These are phyloP conservation scores for Polychaeton citri DNA, from an alignment of 2,329 filamentous ascomycete genomes.

Conservation along the genomic window DNA sequence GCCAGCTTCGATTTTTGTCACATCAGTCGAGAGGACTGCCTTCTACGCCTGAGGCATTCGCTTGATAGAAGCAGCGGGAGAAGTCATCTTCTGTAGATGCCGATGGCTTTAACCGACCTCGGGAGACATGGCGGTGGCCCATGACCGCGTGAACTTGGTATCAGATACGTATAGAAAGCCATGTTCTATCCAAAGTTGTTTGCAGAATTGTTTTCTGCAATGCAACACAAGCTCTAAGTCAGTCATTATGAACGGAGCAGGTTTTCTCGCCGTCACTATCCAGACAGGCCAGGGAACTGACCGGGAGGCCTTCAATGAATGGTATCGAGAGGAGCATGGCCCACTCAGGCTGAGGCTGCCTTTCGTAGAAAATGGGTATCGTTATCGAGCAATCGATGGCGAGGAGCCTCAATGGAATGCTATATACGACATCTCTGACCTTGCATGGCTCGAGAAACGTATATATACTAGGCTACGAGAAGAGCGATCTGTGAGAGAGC, in stretches of 20 bases:
- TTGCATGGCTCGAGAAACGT: conserved; percentile 55
- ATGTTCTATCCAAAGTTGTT: too few relatives aligned
- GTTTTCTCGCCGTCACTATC: conserved; percentile 78
- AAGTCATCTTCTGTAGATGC: too few relatives aligned
- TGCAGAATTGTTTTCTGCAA: too few relatives aligned
- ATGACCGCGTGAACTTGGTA: too few relatives aligned
- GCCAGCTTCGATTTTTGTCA: too few relatives aligned
- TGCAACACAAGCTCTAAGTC: too few relatives aligned
- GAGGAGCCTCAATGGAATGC: conserved; percentile 59
- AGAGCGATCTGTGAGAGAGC: conserved; percentile 31
- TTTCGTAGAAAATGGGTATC: conserved; percentile 63
- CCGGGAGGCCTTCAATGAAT: conserved; percentile 66
- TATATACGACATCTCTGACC: conserved; percentile 67
- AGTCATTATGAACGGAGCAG: conserved; percentile 32
- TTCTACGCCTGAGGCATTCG: too few relatives aligned
- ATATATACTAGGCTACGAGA: conserved; percentile 55
- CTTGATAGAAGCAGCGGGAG: too few relatives aligned
- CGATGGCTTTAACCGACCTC: too few relatives aligned
- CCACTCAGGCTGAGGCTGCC: conserved; percentile 65
- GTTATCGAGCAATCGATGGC: conserved; percentile 57
- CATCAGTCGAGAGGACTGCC: too few relatives aligned
- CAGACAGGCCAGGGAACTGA: conserved; percentile 56
- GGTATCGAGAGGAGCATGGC: conserved; percentile 91
- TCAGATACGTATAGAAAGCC: too few relatives aligned
- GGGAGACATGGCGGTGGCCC: too few relatives aligned